Conservation (phyloP, 2,329 filamentous ascomycete species). For the Epichloe amarillans region DNA sequence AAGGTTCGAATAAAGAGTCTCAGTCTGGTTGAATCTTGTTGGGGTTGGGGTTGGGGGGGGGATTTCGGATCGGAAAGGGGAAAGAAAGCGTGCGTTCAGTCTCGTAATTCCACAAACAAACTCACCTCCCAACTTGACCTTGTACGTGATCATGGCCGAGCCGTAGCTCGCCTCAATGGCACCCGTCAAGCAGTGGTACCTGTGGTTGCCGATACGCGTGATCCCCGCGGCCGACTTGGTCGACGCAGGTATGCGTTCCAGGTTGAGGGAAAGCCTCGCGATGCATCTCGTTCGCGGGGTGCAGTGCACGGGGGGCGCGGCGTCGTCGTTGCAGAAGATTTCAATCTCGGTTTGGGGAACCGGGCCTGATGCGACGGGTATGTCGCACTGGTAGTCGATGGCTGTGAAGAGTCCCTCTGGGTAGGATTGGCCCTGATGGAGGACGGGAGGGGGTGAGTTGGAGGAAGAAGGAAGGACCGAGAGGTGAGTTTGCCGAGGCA, state of each 20-base stretch:
- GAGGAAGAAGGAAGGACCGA: no score
- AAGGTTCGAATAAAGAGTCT: not conserved
- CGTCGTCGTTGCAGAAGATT: constrained; percentile 22
- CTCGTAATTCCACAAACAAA: not conserved
- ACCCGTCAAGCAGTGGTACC: constrained; percentile 23
- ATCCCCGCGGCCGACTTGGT: constrained; percentile 18
- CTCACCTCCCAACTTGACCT: constrained; percentile 24
- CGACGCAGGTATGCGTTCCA: constrained; percentile 20
- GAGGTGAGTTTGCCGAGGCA: no score
- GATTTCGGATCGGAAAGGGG: no score
- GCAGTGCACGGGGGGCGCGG: constrained; percentile 19
- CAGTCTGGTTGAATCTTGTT: no score
- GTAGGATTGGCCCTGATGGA: constrained; percentile 22
- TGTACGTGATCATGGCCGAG: constrained; percentile 26
- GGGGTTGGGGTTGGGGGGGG: no score
- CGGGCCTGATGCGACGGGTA: constrained; percentile 22
- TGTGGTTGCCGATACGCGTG: constrained; percentile 21
- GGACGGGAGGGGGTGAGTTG: no score
- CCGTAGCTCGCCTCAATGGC: constrained; percentile 24
- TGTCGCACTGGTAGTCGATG: constrained; percentile 26
- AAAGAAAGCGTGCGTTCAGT: not conserved
- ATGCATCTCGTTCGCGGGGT: constrained; percentile 17
- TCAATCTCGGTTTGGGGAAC: constrained; percentile 24
- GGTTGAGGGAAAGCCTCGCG: constrained; percentile 22
- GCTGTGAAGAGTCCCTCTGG: constrained; percentile 21